phyloP scores from a whole-genome alignment of 2,329 filamentous ascomycete species.

The Meredithiella fracta region DNA sequence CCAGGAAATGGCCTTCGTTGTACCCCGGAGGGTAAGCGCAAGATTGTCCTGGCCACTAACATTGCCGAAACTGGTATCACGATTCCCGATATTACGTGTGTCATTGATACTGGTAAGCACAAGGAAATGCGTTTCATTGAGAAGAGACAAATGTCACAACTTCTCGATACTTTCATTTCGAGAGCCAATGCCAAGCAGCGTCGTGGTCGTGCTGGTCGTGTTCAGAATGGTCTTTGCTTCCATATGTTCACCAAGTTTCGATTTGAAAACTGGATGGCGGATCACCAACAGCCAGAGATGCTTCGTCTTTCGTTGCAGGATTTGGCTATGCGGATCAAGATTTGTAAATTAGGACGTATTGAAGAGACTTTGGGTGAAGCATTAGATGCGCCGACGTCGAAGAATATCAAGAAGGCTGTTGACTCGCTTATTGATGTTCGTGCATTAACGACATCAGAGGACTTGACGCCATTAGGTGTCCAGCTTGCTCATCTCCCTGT shows the following conservation, averaged over 20 bases:
- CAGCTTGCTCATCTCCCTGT: constrained; percentile 80
- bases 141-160: constrained; percentile 69
- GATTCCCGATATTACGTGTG: constrained; percentile 92
- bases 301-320: constrained; percentile 86
- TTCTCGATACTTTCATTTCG: constrained; percentile 91
- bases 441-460: constrained; percentile 65
- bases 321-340: constrained; percentile 88
- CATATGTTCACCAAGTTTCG: constrained; percentile 85
- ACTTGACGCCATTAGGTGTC: constrained; percentile 69
- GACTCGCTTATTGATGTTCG: constrained; percentile 88
- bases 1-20: constrained; percentile 78
- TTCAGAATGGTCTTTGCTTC: constrained; percentile 88
- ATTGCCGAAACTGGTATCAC: constrained; percentile 98
- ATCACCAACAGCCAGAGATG: constrained; percentile 94
- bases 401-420: constrained; percentile 84
- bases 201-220: constrained; percentile 82
- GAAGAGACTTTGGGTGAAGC: constrained; percentile 79
- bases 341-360: constrained; percentile 87
- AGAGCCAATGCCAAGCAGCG: constrained; percentile 91
- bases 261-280: constrained; percentile 69
- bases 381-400: constrained; percentile 73
- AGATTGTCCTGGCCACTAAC: constrained; percentile 93
- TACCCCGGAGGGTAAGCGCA: constrained; percentile 72
- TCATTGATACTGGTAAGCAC: constrained; percentile 92
- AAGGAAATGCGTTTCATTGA: constrained; percentile 97